Conservation (phyloP, 78 protist genomes). For the Reticulomyxa filosa region DNA sequence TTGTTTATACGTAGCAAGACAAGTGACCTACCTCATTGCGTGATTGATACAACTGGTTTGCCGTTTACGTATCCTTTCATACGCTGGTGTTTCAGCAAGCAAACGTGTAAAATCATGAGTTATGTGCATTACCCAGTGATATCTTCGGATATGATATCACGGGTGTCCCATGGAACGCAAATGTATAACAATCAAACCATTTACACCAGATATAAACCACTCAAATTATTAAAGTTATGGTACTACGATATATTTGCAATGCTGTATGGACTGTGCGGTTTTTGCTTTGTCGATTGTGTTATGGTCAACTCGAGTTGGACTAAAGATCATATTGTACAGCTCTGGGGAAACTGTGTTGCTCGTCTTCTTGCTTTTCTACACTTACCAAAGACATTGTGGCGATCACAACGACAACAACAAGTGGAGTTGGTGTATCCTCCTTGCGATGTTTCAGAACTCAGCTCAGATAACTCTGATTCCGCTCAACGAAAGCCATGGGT, state of each 20-base stretch:
- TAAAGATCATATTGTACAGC: constrained; percentile 31
- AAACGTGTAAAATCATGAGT: constrained; percentile 24
- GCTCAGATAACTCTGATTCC: neutral
- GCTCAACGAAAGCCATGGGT: neutral
- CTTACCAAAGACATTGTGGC: too few species aligned
- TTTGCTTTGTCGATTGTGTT: constrained; percentile 17
- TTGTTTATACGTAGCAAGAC: too few species aligned
- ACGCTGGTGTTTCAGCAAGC: constrained; percentile 23
- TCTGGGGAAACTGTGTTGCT: constrained; percentile 18
- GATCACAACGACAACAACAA: neutral
- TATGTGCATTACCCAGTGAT: constrained; percentile 85
- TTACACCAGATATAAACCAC: constrained; percentile 1
- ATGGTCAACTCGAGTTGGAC: constrained; percentile 78
- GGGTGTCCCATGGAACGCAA: neutral
- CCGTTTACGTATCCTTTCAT: constrained; percentile 55
- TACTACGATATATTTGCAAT: constrained; percentile 52
- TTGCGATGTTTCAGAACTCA: constrained; percentile 25
- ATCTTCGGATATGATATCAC: constrained; percentile 37
- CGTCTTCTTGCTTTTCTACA: too few species aligned
- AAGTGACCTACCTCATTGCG: neutral
- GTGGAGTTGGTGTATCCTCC: constrained; percentile 55
- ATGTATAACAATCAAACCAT: constrained; percentile 24
- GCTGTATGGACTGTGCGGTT: constrained; percentile 37
- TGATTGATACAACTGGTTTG: constrained; percentile 56
- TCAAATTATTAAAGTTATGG: constrained; percentile 4